phyloP scores from a whole-genome alignment of 108 stramenopile species.

The Cyclotella atomus region DNA sequence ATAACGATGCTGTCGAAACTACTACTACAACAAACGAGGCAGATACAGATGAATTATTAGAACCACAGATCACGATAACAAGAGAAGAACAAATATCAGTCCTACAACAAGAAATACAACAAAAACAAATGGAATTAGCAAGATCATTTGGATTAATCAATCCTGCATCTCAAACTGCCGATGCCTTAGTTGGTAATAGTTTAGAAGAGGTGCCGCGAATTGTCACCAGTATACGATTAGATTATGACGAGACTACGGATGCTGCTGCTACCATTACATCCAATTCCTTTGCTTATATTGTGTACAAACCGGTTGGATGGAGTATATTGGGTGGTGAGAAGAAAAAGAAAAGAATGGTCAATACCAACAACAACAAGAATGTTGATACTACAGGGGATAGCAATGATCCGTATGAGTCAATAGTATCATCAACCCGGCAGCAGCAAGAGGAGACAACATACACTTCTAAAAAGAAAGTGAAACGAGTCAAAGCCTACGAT shows the following conservation, averaged over 20 bases:
- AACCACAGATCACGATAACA: neutral
- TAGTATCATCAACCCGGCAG: neutral
- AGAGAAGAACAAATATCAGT: conserved; percentile 11
- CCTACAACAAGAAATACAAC: conserved; percentile 20
- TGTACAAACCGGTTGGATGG: conserved; percentile 85
- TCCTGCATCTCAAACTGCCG: conserved; percentile 59
- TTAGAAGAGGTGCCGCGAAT: conserved; percentile 59
- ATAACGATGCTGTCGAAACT: neutral
- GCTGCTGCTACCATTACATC: conserved; percentile 39
- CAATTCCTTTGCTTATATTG: conserved; percentile 70
- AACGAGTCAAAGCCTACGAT: conserved; percentile 57
- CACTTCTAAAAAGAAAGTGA: conserved; percentile 1
- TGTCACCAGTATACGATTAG: conserved; percentile 56
- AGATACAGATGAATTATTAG: neutral
- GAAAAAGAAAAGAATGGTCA: conserved; percentile 34
- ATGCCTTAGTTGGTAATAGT: conserved; percentile 52
- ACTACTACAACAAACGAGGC: neutral
- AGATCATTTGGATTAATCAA: conserved; percentile 51
- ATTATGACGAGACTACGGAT: conserved; percentile 37
- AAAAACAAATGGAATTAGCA: conserved; percentile 37
- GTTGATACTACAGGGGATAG: too few species aligned
- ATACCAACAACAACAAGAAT: neutral
- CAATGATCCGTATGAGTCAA: neutral
- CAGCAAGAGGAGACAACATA: neutral
- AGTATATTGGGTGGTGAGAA: conserved; percentile 63